phyloP scores from a whole-genome alignment of 2,329 filamentous ascomycete genomes.

The Diaporthe longicolla region DNA sequence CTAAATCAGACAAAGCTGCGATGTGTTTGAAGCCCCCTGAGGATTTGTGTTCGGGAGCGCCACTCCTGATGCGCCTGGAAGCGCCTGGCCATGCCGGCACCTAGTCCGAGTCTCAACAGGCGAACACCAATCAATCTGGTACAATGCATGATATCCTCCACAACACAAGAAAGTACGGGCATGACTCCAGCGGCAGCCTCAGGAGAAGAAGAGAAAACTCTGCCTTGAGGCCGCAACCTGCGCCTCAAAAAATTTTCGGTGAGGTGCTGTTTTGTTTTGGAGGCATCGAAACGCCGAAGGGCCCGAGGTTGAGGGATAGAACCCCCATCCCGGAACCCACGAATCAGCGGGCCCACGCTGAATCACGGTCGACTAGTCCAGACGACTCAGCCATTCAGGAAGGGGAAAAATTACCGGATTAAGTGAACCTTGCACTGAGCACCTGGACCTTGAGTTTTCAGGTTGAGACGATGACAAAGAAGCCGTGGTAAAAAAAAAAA shows the following conservation, averaged over 20 bases:
- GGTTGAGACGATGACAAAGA: slow-evolving; percentile 26
- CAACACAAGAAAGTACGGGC: not conserved
- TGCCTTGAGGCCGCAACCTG: slow-evolving; percentile 12
- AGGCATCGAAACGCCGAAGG: slow-evolving; percentile 20
- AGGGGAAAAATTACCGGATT: slow-evolving; percentile 15
- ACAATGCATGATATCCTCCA: not conserved
- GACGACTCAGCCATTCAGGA: slow-evolving; percentile 32
- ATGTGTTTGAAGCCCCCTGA: slow-evolving; percentile 14
- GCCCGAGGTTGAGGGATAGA: not conserved
- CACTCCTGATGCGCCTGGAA: too few relatives aligned
- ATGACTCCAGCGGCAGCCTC: slow-evolving; percentile 6
- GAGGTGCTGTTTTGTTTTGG: slow-evolving; percentile 26
- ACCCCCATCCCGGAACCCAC: not conserved
- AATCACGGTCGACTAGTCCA: slow-evolving; percentile 21
- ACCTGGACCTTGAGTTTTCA: not conserved
- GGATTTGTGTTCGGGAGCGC: not conserved
- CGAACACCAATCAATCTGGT: not conserved
- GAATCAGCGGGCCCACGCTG: slow-evolving; percentile 12
- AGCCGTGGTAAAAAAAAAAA: too few relatives aligned
- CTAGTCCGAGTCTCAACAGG: not conserved
- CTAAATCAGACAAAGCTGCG: slow-evolving; percentile 26
- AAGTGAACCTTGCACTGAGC: slow-evolving; percentile 20
- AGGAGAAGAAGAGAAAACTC: not conserved
- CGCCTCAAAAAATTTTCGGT: slow-evolving; percentile 33
- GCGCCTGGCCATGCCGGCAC: not conserved